These are phyloP conservation scores for Phytophthora hybrid DNA, from an alignment of 352 stramenopile species.

Conservation along the genomic window DNA sequence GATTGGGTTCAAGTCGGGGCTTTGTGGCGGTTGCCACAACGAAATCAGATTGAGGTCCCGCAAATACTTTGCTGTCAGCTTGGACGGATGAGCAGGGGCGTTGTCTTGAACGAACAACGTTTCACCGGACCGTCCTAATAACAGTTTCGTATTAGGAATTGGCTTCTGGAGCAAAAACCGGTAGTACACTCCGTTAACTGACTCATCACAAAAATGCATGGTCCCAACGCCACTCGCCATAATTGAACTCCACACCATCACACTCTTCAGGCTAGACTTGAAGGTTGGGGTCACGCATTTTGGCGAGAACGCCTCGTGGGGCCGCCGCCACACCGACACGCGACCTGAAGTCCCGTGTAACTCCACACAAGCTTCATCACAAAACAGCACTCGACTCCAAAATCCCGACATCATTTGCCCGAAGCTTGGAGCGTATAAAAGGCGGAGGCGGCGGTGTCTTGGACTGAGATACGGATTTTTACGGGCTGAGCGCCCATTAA, in stretches of 20 bases:
- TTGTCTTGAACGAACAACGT: background rate
- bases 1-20: no score
- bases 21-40: no score
- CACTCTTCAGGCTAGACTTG: background rate
- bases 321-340: conserved; percentile 1
- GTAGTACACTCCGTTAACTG: background rate
- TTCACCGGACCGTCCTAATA: background rate
- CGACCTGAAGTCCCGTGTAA: conserved; percentile 3
- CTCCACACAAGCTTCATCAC: conserved; percentile 2
- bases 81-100: no score
- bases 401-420: background rate
- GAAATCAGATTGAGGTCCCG: no score
- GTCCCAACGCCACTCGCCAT: background rate
- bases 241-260: background rate
- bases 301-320: background rate
- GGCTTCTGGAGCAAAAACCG: background rate
- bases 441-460: background rate
- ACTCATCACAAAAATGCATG: background rate
- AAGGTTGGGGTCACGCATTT: background rate
- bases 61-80: no score
- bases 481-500: background rate
- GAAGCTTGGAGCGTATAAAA: conserved; percentile 7
- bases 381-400: background rate
- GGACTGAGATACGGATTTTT: conserved; percentile 18
- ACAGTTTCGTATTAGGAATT: background rate